These are phyloP conservation scores for Cerioporus squamosus DNA, from an alignment of 1,284 basidiomycete species.

Conservation along the genomic window DNA sequence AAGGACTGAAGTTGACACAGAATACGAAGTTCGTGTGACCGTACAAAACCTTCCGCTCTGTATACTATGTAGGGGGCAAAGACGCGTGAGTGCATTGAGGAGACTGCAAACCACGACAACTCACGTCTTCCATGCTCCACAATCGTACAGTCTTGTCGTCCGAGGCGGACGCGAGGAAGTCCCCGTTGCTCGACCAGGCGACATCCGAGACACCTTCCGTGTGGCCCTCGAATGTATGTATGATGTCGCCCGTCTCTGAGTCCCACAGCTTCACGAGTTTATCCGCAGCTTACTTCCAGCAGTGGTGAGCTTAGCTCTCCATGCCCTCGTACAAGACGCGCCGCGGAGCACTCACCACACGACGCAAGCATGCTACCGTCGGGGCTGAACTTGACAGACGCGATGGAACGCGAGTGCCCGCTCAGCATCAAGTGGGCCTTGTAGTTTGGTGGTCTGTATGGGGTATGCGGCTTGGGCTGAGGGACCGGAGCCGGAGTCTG, in stretches of 20 bases:
- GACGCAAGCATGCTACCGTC: slow-evolving; percentile 76
- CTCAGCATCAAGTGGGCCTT: slow-evolving; percentile 57
- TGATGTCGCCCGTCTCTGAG: slow-evolving; percentile 67
- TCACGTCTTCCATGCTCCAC: slow-evolving; percentile 66
- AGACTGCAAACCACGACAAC: neutral
- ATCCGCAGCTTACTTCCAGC: slow-evolving; percentile 70
- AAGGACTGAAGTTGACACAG: slow-evolving; percentile 89
- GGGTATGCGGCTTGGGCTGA: slow-evolving; percentile 15
- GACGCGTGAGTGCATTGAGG: neutral
- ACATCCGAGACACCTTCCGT: slow-evolving; percentile 87
- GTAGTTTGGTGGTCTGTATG: slow-evolving; percentile 45
- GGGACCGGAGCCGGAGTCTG: slow-evolving; percentile 20
- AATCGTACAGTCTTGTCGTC: slow-evolving; percentile 88
- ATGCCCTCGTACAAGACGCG: slow-evolving; percentile 4
- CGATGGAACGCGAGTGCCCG: slow-evolving; percentile 76
- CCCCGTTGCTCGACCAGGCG: slow-evolving; percentile 83
- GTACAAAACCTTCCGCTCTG: slow-evolving; percentile 61
- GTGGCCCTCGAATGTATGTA: slow-evolving; percentile 74
- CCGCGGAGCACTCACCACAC: slow-evolving; percentile 58
- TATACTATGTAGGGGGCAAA: slow-evolving; percentile 46
- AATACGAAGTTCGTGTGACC: slow-evolving; percentile 96
- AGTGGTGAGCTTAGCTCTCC: slow-evolving; percentile 12
- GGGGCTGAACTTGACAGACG: slow-evolving; percentile 81
- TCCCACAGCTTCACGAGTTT: slow-evolving; percentile 83
- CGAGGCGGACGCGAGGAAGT: slow-evolving; percentile 86